Conservation (phyloP, 108 stramenopile genomes). For the Hondaea fermentalgiana region DNA sequence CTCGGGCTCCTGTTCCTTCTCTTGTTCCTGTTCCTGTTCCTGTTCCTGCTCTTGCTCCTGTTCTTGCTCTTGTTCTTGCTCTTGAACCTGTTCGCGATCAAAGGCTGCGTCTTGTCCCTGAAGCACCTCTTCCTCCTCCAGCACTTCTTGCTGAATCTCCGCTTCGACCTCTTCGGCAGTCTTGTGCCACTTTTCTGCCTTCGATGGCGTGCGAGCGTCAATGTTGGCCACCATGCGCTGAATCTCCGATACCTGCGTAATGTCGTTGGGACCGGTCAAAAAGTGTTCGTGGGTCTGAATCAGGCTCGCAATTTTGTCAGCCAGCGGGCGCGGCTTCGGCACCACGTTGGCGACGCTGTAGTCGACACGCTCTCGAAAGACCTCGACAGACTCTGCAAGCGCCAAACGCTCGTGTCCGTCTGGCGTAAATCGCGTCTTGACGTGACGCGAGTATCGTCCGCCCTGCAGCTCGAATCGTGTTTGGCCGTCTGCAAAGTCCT, state of each 20-base stretch:
- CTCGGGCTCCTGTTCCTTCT: conserved; percentile 77
- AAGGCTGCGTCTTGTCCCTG: conserved; percentile 56
- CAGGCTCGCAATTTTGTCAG: conserved; percentile 68
- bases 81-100: conserved; percentile 85
- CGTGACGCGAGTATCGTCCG: background rate
- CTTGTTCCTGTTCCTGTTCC: conserved; percentile 76
- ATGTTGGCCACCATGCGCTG: conserved; percentile 80
- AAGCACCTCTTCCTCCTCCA: conserved; percentile 65
- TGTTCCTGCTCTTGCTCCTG: conserved; percentile 87
- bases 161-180: conserved; percentile 35
- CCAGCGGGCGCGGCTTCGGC: conserved; percentile 70
- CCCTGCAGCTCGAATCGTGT: conserved; percentile 41
- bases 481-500: background rate
- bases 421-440: conserved; percentile 12
- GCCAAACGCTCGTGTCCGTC: conserved; percentile 11
- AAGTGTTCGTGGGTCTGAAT: conserved; percentile 66
- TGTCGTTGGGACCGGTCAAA: conserved; percentile 69
- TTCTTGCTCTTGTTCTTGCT: conserved; percentile 92
- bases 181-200: conserved; percentile 21
- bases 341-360: conserved; percentile 89
- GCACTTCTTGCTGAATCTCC: conserved; percentile 56
- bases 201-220: conserved; percentile 59
- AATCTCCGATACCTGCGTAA: conserved; percentile 81
- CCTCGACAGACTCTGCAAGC: conserved; percentile 52
- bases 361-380: conserved; percentile 87